A percentile compares a stretch with the other conserved stretches of the same genome.
phyloP scores from a whole-genome alignment of 768 basidiomycete species.

The Boletellus sp. region DNA sequence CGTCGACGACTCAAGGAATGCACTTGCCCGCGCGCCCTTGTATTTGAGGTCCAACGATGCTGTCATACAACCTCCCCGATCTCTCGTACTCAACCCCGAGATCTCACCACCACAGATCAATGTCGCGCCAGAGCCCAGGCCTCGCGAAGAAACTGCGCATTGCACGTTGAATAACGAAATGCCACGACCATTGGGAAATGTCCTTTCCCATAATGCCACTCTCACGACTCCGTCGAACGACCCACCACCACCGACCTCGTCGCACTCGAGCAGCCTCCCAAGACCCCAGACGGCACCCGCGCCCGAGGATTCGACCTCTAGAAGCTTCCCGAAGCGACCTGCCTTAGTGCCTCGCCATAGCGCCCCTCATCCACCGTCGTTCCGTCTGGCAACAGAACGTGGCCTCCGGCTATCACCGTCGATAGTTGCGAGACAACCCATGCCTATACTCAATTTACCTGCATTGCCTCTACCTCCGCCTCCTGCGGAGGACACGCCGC shows the following conservation, averaged over 20 bases:
- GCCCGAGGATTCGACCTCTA: neutral
- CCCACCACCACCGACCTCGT: neutral
- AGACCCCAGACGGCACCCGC: neutral
- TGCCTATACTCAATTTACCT: conserved; percentile 51
- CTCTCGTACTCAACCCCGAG: conserved; percentile 1
- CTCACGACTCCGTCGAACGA: conserved; percentile 4
- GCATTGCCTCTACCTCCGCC: conserved; percentile 35
- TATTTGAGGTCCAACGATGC: conserved; percentile 12
- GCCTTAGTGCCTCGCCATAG: conserved; percentile 8
- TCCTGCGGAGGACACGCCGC: conserved; percentile 7
- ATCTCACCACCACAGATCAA: conserved; percentile 5
- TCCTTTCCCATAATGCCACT: conserved; percentile 9
- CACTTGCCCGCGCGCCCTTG: conserved; percentile 14
- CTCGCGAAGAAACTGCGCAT: conserved; percentile 5
- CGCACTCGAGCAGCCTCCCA: neutral
- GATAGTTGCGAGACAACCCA: conserved; percentile 40
- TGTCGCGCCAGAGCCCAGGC: neutral
- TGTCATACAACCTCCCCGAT: conserved; percentile 6
- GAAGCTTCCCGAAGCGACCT: conserved; percentile 2
- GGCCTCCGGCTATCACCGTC: conserved; percentile 45
- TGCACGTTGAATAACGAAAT: conserved; percentile 11
- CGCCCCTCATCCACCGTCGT: conserved; percentile 19
- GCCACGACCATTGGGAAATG: conserved; percentile 11
- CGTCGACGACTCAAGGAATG: neutral
- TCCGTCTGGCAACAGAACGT: conserved; percentile 31